Base-by-base conservation (phyloP, 1,284 basidiomycete species). In the Kwoniella shivajii region DNA sequence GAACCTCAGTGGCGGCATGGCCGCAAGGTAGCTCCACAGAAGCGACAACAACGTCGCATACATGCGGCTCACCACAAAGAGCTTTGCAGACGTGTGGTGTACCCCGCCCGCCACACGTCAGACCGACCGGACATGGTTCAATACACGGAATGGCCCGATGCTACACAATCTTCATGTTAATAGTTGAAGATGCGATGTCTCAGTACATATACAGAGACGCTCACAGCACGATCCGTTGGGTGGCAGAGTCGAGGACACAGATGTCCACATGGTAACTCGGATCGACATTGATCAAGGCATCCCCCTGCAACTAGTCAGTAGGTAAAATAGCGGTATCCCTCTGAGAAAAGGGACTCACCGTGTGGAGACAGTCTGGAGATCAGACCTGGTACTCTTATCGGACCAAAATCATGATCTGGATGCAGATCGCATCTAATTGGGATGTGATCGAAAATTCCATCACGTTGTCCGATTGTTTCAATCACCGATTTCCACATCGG, bases 401-500 rank as follows among this genome's bases (percentile, higher is more conserved):
- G 22, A 26, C 39, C 39, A 16, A 42, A 42, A 5, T 42, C 39
- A 16, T 42, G 18, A 5, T 22, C 39, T 5, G 39, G 39, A 42
- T 42, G 39, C 22, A 42, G 9, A 6, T 42, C 39, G 39, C 39
- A 42, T 4, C 39, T 20, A 42, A 42, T 20, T 24, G 39, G 39
- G 6, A 42, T 22, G 39, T 42, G 18, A 26, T 42, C 39, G 18
- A 42, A 42, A 9, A 49, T 26, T 24, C 31, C 46, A 36, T 33
- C 33, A 9, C 22, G 30, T n/a, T 22, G 31, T 37, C 27, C 46
- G 3, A 49, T 30, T 13, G 26, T 33, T 11, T 36, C 9, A 22
- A 49, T 6, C 4, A 49, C 31, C 9, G 31, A 20, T 22, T 68
- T 65, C 89, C 89, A 90, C 80, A 86, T 87, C 11, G 45, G 1